Evolutionary conservation across 345 rosid genomes (phyloP).

Genomic region (Populus nigra): DNA sequence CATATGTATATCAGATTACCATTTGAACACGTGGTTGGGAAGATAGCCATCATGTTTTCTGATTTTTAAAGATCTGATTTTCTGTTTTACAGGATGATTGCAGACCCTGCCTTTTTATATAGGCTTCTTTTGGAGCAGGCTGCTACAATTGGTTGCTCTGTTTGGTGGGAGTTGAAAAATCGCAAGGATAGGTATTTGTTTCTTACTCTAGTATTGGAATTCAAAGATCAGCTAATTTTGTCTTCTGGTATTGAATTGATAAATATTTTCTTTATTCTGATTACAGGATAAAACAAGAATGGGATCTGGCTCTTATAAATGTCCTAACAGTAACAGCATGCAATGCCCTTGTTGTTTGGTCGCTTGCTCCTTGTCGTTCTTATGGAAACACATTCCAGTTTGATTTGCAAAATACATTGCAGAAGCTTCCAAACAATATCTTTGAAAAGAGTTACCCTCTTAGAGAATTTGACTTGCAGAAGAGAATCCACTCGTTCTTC

Average conservation of each 20-base stretch:
- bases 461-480: conserved; percentile 82
- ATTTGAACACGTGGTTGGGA: not conserved
- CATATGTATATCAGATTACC: not conserved
- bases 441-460: conserved; percentile 90
- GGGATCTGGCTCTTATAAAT: conserved; percentile 92
- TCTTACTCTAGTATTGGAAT: not conserved
- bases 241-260: conserved; percentile 19
- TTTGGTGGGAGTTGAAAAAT: conserved; percentile 86
- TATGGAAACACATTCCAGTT: conserved; percentile 86
- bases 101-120: conserved; percentile 87
- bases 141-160: conserved; percentile 81
- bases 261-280: conserved; percentile 13
- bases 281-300: conserved; percentile 78
- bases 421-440: conserved; percentile 92
- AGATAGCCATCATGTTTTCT: not conserved
- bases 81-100: conserved; percentile 69
- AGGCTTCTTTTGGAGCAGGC: conserved; percentile 82
- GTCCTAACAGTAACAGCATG: conserved; percentile 78
- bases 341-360: conserved; percentile 85
- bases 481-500: conserved; percentile 83
- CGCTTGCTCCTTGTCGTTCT: conserved; percentile 91
- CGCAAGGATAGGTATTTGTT: conserved; percentile 70
- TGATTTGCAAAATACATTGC: conserved; percentile 88
- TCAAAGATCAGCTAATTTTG: not conserved
- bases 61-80: conserved; percentile 6